A percentile compares a stretch with the other conserved stretches of the same genome.
Conservation (phyloP, 78 protist genomes). For the Dictyostelium purpureum region DNA sequence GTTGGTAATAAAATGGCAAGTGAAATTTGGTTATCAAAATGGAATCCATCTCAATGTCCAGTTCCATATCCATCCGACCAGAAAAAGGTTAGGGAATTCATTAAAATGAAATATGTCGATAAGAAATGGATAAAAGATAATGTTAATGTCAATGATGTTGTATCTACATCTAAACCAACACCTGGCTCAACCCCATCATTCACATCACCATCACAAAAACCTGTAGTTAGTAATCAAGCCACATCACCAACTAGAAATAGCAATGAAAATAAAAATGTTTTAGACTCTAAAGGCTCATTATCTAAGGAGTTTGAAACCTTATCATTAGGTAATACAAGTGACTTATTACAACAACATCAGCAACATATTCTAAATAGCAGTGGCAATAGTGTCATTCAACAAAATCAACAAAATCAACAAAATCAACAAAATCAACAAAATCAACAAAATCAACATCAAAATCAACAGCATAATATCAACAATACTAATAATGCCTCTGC, state of each 20-base stretch:
- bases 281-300: constrained; percentile 10
- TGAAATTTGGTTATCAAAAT: constrained; percentile 37
- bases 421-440: not conserved
- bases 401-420: not conserved
- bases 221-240: not conserved
- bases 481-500: too few species aligned
- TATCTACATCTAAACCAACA: not conserved
- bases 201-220: not conserved
- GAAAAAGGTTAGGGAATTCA: constrained; percentile 48
- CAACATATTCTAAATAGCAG: too few species aligned
- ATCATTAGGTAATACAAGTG: not conserved
- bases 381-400: too few species aligned
- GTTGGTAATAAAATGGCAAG: constrained; percentile 51
- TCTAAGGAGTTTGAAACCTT: constrained; percentile 56
- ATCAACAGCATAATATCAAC: not conserved
- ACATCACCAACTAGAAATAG: not conserved
- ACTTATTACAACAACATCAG: not conserved
- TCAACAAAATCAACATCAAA: not conserved
- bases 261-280: constrained; percentile 17
- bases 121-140: constrained; percentile 48
- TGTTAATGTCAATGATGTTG: not conserved
- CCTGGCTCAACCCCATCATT: not conserved
- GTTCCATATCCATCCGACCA: constrained; percentile 49
- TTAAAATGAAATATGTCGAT: constrained; percentile 56
- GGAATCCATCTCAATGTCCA: constrained; percentile 41